phyloP scores from a whole-genome alignment of 2,329 filamentous ascomycete genomes.

The Hypoxylon sp. region DNA sequence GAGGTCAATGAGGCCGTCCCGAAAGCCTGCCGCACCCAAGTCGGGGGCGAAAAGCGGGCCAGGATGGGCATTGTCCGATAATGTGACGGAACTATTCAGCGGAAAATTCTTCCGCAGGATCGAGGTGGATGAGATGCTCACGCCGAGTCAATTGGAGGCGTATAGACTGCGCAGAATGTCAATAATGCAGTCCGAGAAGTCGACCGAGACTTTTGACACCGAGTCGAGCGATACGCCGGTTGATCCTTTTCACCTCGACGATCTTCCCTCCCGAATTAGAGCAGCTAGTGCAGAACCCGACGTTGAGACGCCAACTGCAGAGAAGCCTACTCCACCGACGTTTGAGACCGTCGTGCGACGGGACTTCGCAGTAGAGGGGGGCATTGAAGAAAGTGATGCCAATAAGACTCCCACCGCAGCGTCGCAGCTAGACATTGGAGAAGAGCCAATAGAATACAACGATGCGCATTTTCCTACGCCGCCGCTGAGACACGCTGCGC shows the following conservation, averaged over 20 bases:
- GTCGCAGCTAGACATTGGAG: constrained; percentile 29
- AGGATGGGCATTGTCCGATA: constrained; percentile 68
- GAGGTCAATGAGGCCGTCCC: constrained; percentile 45
- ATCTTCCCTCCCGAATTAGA: constrained; percentile 59
- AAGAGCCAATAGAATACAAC: constrained; percentile 39
- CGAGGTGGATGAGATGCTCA: constrained; percentile 71
- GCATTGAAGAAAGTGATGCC: constrained; percentile 30
- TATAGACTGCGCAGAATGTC: constrained; percentile 58
- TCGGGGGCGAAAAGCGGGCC: constrained; percentile 53
- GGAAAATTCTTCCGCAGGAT: constrained; percentile 67
- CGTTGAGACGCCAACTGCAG: constrained; percentile 49
- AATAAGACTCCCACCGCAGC: constrained; percentile 12
- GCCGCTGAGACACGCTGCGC: constrained; percentile 51
- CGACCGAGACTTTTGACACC: constrained; percentile 50
- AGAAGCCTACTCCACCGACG: constrained; percentile 46
- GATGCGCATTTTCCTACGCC: constrained; percentile 50
- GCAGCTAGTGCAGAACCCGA: constrained; percentile 55
- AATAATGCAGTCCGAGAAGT: constrained; percentile 50
- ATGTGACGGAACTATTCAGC: constrained; percentile 69
- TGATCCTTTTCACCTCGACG: constrained; percentile 65
- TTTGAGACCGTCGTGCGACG: constrained; percentile 44
- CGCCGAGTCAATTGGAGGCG: constrained; percentile 64
- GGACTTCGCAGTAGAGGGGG: constrained; percentile 46
- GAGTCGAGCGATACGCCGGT: constrained; percentile 58
- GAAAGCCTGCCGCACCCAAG: constrained; percentile 46